Evolutionary conservation across 257 asterid species (phyloP), one percentile per base, ranked within the genome.

Genomic region (Capsicum chinense): DNA sequence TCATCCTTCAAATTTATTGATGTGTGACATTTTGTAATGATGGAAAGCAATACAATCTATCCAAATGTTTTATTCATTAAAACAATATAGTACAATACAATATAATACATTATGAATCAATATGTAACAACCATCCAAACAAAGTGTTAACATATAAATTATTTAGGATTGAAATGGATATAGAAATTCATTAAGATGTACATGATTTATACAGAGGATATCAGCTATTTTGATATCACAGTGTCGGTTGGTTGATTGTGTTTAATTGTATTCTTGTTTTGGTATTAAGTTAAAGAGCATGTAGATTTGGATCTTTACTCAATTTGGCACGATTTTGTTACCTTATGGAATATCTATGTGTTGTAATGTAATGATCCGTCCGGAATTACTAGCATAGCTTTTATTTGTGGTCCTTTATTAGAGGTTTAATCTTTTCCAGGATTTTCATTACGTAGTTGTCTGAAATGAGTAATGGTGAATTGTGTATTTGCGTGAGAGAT

Each of bases 231-330:
- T 74, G 1, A 74, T 74, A 21, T 73, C 47, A 62, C 47, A 52
- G 13, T 5, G 80, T 48, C 35, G 50, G 52, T 67, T 37, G 76
- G 21, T 67, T 73, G 17, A 47, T 73, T 74, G 1, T 74, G 80
- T 50, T 12, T 19, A 50, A 48, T 74, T 50, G 26, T 21, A 13
- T 74, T 14, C 47, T 19, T 62, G 60, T 50, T 3, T 26, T 50
- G 44, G 2, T 4, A 19, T 74, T 12, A 7, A 74, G 21, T 42
- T 76, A 9, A 76, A 19, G 62, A 7, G 42, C 13, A 3, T 50
- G 81, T 50, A 42, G 60, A 9, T 74, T 74, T 50, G 42, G 60
- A 19, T 74, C 62, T 74, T 48, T 74, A 74, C 37, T 74, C 62
- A 12, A 0, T 76, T 52, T 3, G 21, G 21, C 11, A 1, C 0